Evolutionary conservation across 139 green algal species (phyloP), one percentile per base, ranked within the genome.

Genomic region (Gonium pectorale): DNA sequence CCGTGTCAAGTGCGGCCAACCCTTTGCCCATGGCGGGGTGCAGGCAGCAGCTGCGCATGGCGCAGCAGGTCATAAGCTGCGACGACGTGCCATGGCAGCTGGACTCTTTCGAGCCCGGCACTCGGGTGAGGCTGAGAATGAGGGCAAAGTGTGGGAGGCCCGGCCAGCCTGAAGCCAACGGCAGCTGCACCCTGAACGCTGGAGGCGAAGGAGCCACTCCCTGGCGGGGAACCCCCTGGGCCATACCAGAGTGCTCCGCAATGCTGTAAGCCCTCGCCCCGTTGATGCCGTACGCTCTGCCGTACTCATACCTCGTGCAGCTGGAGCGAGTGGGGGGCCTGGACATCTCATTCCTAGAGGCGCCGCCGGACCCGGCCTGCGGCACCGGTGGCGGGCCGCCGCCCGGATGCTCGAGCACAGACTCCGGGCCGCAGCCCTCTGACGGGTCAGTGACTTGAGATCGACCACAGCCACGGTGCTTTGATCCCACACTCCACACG

Each of bases 1-100:
- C n/a, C n/a, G n/a, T n/a, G n/a, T n/a, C n/a, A n/a, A n/a, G n/a
- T n/a, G n/a, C n/a, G n/a, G n/a, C n/a, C n/a, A n/a, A n/a, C n/a
- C n/a, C n/a, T n/a, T n/a, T n/a, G n/a, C n/a, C n/a, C n/a, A n/a
- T n/a, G n/a, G n/a, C n/a, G n/a, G n/a, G n/a, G n/a, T n/a, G 5
- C 64, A 85, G 79, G 63, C 64, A 78, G 51, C 79, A 85, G 49
- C 35, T n/a, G 2, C 35, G 41, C 0, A 75, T 85, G 60, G 79
- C 79, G 7, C 2, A 21, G 0, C 60, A 27, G 3, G 64, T 85
- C 4, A 19, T 78, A 0, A 31, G 9, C 4, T 27, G 0, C 0
- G 79, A 85, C 35, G 79, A 77, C 26, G 64, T 77, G 24, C 44
- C 64, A 0, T 85, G 79, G 79, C 26, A 37, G 33, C 79, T 85